Conservation (phyloP, 148 eudicot species). For the Rhododendron williamsianum region DNA sequence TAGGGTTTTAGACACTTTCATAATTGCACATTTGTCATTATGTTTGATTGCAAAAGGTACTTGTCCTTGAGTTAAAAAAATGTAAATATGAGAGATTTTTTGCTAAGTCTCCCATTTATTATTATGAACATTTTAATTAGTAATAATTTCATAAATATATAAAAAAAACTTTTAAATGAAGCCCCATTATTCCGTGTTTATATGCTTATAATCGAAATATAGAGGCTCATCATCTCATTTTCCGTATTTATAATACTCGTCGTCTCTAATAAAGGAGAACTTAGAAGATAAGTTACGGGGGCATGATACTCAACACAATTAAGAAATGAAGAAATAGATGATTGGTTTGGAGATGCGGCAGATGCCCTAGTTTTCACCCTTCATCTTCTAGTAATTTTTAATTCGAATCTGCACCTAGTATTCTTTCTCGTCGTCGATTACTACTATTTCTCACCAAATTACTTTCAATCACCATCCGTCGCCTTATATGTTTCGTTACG, state of each 20-base stretch:
- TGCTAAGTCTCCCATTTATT: too few species aligned
- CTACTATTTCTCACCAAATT: background rate
- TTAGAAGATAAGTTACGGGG: too few species aligned
- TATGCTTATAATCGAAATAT: background rate
- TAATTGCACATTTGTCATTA: too few species aligned
- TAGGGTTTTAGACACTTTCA: too few species aligned
- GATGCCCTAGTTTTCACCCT: too few species aligned
- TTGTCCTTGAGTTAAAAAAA: too few species aligned
- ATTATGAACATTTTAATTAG: too few species aligned
- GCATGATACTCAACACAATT: too few species aligned
- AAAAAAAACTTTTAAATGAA: too few species aligned
- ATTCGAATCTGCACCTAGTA: background rate
- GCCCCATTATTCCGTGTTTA: background rate
- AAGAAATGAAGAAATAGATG: background rate
- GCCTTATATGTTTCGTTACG: background rate
- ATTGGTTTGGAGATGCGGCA: background rate
- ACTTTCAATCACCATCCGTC: background rate
- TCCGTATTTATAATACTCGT: background rate
- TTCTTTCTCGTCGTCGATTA: background rate
- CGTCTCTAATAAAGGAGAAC: background rate
- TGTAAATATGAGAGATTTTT: too few species aligned
- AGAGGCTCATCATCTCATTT: background rate
- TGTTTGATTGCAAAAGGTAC: too few species aligned
- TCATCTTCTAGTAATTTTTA: background rate
- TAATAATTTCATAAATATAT: too few species aligned